Evolutionary conservation across 495 filamentous ascomycete genomes (phyloP).

Genomic region (Aspergillus asperescens): DNA sequence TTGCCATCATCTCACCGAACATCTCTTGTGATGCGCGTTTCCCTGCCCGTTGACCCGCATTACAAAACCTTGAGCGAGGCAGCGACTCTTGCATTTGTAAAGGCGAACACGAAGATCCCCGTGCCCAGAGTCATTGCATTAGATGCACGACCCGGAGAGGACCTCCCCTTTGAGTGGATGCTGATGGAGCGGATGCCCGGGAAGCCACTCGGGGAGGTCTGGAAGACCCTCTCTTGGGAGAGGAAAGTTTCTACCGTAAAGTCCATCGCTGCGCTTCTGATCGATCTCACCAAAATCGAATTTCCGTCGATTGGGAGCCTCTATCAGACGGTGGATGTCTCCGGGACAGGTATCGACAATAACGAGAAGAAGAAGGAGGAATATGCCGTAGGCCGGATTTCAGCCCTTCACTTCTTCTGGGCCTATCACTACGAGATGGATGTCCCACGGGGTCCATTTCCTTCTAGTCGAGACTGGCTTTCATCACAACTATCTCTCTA

Average conservation of each 20-base stretch:
- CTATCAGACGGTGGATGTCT: not conserved
- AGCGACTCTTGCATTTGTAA: conserved; percentile 46
- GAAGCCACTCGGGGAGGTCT: conserved; percentile 32
- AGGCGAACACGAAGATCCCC: conserved; percentile 42
- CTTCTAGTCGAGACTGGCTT: not conserved
- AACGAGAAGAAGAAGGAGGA: not conserved
- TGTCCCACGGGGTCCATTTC: not conserved
- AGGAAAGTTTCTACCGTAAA: not conserved
- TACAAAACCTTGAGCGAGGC: conserved; percentile 53
- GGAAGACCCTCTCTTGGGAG: conserved; percentile 27
- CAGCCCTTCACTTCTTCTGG: not conserved
- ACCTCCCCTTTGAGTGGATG: conserved; percentile 55
- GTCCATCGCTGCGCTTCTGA: not conserved
- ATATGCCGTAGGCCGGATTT: not conserved
- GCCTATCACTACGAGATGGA: not conserved
- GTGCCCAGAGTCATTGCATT: conserved; percentile 46
- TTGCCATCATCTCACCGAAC: not conserved
- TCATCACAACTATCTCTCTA: not conserved
- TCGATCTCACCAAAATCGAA: not conserved
- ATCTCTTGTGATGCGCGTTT: conserved; percentile 43
- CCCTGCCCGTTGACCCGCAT: conserved; percentile 47
- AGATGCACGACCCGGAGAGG: conserved; percentile 39
- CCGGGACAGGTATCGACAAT: not conserved
- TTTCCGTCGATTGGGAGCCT: not conserved
- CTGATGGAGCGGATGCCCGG: conserved; percentile 48